These are phyloP conservation scores for Cladorrhinum sp. DNA, from an alignment of 2,329 filamentous ascomycete species.

Conservation along the genomic window DNA sequence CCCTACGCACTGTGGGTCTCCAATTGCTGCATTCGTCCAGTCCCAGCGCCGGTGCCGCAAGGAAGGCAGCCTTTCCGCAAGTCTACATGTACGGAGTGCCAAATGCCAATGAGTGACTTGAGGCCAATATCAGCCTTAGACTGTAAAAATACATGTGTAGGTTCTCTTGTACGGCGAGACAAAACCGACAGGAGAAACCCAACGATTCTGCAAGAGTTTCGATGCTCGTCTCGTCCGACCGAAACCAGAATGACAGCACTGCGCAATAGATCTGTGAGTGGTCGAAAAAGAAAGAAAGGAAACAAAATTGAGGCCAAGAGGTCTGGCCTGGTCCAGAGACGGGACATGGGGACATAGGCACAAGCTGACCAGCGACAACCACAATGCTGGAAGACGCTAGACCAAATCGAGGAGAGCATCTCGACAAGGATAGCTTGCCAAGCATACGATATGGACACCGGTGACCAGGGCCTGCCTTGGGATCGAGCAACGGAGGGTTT, in stretches of 20 bases:
- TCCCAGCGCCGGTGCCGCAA: conserved; percentile 1
- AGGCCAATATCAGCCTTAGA: not conserved
- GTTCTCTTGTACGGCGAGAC: conserved; percentile 11
- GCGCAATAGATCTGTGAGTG: not conserved
- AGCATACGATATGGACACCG: conserved; percentile 22
- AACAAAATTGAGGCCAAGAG: not conserved
- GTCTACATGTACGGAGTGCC: not conserved
- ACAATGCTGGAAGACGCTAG: conserved; percentile 17
- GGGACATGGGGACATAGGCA: not conserved
- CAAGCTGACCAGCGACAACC: conserved; percentile 7
- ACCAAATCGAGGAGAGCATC: conserved; percentile 22
- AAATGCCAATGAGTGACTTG: not conserved
- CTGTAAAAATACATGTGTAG: not conserved
- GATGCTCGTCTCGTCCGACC: not conserved
- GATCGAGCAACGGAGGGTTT: conserved; percentile 6
- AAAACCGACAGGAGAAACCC: conserved; percentile 8
- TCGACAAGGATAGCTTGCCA: conserved; percentile 17
- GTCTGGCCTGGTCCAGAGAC: conserved; percentile 1
- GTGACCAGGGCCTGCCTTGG: conserved; percentile 15
- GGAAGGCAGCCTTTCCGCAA: conserved; percentile 1
- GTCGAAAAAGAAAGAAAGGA: not conserved
- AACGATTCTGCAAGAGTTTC: not conserved
- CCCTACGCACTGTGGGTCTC: not conserved
- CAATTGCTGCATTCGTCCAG: conserved; percentile 3
- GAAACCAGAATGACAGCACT: not conserved